phyloP scores from a whole-genome alignment of 2,329 filamentous ascomycete genomes.

The Tolypocladium ophioglossoides region DNA sequence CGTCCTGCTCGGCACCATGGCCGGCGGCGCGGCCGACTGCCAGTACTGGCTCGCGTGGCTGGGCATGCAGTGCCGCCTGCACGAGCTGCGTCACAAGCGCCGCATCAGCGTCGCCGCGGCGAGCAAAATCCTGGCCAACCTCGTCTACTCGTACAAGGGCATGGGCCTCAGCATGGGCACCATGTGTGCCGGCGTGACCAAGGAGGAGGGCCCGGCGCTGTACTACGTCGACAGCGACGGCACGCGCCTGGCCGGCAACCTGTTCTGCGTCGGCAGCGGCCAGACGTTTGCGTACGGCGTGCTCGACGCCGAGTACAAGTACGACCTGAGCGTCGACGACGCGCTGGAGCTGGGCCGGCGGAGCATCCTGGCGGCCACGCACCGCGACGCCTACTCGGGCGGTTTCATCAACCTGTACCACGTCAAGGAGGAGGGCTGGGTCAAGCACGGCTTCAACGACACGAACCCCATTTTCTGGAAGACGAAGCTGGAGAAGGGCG shows the following conservation, averaged over 20 bases:
- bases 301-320: conserved; percentile 87
- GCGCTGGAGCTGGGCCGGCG: conserved; percentile 83
- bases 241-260: conserved; percentile 81
- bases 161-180: conserved; percentile 99
- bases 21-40: conserved; percentile 95
- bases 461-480: conserved; percentile 99
- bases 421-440: conserved; percentile 98
- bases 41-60: conserved; percentile 99
- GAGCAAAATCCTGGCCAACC: conserved; percentile 95
- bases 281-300: conserved; percentile 99
- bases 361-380: conserved; percentile 91
- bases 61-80: conserved; percentile 96
- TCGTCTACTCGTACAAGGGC: conserved; percentile 97
- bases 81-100: conserved; percentile 98
- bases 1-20: conserved; percentile 92
- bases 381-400: conserved; percentile 97
- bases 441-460: conserved; percentile 96
- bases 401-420: conserved; percentile 99
- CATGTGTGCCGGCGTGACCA: conserved; percentile 96
- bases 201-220: conserved; percentile 88
- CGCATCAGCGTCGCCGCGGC: conserved; percentile 96
- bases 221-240: conserved; percentile 98
- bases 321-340: conserved; percentile 78
- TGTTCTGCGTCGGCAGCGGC: conserved; percentile 96
- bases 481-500: conserved; percentile 95